Conservation (phyloP, 352 stramenopile species). For the Phytophthora hybrid region DNA sequence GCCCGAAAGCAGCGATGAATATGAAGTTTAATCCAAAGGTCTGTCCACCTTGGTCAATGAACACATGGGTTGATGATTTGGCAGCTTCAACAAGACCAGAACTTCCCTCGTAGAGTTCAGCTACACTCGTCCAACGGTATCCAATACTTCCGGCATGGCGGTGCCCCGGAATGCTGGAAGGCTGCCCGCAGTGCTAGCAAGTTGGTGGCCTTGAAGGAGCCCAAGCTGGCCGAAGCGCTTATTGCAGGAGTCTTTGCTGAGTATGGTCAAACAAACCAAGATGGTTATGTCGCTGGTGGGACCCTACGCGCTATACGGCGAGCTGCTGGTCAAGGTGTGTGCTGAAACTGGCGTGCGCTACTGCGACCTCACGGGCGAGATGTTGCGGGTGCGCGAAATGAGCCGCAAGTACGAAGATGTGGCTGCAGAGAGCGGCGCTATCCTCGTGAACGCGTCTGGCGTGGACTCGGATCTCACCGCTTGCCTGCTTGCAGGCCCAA, state of each 20-base stretch:
- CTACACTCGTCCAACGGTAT: background rate
- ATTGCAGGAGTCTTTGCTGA: slow-evolving; percentile 53
- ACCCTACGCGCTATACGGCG: slow-evolving; percentile 83
- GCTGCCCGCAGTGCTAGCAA: slow-evolving; percentile 71
- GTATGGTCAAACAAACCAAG: slow-evolving; percentile 72
- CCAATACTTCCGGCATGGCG: slow-evolving; percentile 6
- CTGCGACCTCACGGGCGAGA: slow-evolving; percentile 91
- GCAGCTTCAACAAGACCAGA: slow-evolving; percentile 12
- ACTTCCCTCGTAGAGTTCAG: slow-evolving; percentile 10
- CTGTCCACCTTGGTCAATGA: background rate
- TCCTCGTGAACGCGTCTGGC: slow-evolving; percentile 84
- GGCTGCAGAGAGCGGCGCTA: slow-evolving; percentile 68
- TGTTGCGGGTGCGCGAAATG: slow-evolving; percentile 80
- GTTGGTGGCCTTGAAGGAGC: slow-evolving; percentile 57
- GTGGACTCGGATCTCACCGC: slow-evolving; percentile 83
- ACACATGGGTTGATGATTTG: slow-evolving; percentile 5
- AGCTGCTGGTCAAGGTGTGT: slow-evolving; percentile 77
- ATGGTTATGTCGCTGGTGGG: slow-evolving; percentile 81
- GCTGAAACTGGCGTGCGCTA: slow-evolving; percentile 90
- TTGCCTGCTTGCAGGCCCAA: slow-evolving; percentile 54
- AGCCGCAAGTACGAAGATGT: slow-evolving; percentile 57
- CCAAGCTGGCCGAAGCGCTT: slow-evolving; percentile 27
- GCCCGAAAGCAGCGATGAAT: slow-evolving; percentile 17
- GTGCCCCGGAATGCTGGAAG: background rate
- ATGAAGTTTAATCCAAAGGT: slow-evolving; percentile 22